Evolutionary conservation across 495 filamentous ascomycete genomes (phyloP).

Genomic region (Penicillium dipodomyicola): DNA sequence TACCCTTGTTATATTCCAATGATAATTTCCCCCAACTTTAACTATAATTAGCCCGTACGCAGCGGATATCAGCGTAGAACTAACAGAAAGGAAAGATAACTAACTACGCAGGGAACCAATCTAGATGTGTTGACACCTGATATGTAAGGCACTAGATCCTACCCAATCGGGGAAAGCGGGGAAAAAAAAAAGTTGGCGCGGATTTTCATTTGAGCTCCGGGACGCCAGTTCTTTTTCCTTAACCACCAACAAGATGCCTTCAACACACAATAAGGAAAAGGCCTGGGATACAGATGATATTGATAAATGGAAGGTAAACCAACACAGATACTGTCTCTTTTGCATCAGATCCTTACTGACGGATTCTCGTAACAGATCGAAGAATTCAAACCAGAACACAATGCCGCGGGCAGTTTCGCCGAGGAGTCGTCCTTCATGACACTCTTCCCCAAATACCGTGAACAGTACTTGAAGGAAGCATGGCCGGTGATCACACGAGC

Average conservation of each 20-base stretch:
- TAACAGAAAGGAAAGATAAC: neutral
- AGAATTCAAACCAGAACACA: slow-evolving; percentile 80
- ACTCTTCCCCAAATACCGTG: slow-evolving; percentile 96
- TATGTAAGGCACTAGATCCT: slow-evolving; percentile 11
- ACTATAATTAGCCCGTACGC: neutral
- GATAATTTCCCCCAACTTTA: neutral
- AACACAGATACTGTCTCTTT: neutral
- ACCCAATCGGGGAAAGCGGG: slow-evolving; percentile 36
- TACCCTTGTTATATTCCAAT: neutral
- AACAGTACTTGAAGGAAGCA: slow-evolving; percentile 86
- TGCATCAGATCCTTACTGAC: slow-evolving; percentile 1
- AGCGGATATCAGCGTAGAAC: neutral
- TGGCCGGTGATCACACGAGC: slow-evolving; percentile 82
- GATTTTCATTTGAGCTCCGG: slow-evolving; percentile 30
- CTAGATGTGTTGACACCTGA: slow-evolving; percentile 15
- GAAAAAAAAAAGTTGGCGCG: slow-evolving; percentile 44
- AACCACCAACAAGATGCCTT: slow-evolving; percentile 66
- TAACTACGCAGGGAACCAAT: neutral
- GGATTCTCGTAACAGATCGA: slow-evolving; percentile 54
- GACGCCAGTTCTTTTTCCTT: slow-evolving; percentile 16
- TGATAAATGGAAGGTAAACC: slow-evolving; percentile 86
- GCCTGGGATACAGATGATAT: slow-evolving; percentile 98
- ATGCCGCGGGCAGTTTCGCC: slow-evolving; percentile 77
- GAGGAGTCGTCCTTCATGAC: slow-evolving; percentile 91
- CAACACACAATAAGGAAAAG: slow-evolving; percentile 90